Percentiles rank a stretch among this genome's conserved stretches.
phyloP scores from a whole-genome alignment of 2,329 filamentous ascomycete species.

The Aspergillus jensenii region DNA sequence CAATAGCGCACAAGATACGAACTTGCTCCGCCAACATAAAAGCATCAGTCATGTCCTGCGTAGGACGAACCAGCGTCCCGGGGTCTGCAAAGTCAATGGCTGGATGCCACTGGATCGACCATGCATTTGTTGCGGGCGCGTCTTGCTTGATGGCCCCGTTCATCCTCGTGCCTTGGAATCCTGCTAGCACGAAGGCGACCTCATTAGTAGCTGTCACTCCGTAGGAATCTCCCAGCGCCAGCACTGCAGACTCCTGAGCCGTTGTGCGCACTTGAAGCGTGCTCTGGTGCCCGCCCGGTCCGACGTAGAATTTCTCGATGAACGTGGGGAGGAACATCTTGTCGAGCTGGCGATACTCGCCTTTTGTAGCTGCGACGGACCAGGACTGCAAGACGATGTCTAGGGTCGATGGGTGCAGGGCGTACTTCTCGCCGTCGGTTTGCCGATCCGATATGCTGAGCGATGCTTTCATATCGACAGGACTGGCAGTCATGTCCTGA shows the following conservation, averaged over 20 bases:
- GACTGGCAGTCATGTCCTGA: background rate
- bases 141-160: background rate
- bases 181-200: background rate
- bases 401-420: conserved; percentile 2
- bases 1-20: background rate
- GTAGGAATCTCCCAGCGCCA: background rate
- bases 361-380: background rate
- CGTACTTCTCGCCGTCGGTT: background rate
- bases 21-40: background rate
- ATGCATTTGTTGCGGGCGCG: background rate
- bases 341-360: background rate
- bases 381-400: background rate
- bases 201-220: background rate
- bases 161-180: background rate
- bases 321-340: conserved; percentile 1
- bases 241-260: background rate
- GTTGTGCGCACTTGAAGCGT: background rate
- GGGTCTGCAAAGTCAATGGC: background rate
- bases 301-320: conserved; percentile 1
- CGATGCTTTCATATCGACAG: background rate
- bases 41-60: background rate
- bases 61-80: background rate
- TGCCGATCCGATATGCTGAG: background rate
- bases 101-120: background rate
- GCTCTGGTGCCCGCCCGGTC: background rate